Percentiles rank a stretch among this genome's conserved stretches.
Evolutionary conservation across 1,139 yeast species (phyloP).

Genomic region (Taphrina communis): DNA sequence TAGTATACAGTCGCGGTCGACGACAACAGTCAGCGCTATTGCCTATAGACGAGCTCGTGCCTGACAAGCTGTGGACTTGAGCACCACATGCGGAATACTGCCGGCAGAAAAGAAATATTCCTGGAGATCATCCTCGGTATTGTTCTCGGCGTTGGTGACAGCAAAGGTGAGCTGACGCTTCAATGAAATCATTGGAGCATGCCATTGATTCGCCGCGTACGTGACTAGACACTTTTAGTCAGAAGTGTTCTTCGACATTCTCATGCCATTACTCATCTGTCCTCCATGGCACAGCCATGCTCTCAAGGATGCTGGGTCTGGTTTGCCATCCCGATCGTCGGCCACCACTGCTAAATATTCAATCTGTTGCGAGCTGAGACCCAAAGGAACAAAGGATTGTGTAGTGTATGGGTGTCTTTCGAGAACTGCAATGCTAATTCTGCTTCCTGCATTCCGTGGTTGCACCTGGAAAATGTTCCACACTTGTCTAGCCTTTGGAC

Average conservation of each 20-base stretch:
- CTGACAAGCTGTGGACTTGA: background rate
- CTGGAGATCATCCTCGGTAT: slow-evolving; percentile 63
- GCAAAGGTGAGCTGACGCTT: slow-evolving; percentile 61
- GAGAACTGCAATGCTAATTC: slow-evolving; percentile 56
- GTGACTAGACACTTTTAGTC: slow-evolving; percentile 76
- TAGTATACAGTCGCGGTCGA: no score
- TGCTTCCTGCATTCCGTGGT: slow-evolving; percentile 14
- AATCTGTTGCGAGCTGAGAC: slow-evolving; percentile 58
- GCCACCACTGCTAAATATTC: slow-evolving; percentile 87
- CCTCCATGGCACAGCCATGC: slow-evolving; percentile 66
- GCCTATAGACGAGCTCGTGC: no score
- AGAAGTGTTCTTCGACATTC: background rate
- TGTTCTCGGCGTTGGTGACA: slow-evolving; percentile 83
- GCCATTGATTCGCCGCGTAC: slow-evolving; percentile 79
- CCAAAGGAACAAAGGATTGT: slow-evolving; percentile 90
- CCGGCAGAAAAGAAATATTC: slow-evolving; percentile 17
- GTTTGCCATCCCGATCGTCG: slow-evolving; percentile 60
- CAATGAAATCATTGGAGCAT: slow-evolving; percentile 90
- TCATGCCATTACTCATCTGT: background rate
- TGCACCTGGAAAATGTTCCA: slow-evolving; percentile 39
- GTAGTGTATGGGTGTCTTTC: slow-evolving; percentile 92
- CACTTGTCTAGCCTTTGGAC: slow-evolving; percentile 25
- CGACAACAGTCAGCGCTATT: no score
- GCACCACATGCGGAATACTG: background rate
- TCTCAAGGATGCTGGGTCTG: slow-evolving; percentile 63